phyloP scores from a whole-genome alignment of 352 stramenopile species.

The Lagenidium giganteum region DNA sequence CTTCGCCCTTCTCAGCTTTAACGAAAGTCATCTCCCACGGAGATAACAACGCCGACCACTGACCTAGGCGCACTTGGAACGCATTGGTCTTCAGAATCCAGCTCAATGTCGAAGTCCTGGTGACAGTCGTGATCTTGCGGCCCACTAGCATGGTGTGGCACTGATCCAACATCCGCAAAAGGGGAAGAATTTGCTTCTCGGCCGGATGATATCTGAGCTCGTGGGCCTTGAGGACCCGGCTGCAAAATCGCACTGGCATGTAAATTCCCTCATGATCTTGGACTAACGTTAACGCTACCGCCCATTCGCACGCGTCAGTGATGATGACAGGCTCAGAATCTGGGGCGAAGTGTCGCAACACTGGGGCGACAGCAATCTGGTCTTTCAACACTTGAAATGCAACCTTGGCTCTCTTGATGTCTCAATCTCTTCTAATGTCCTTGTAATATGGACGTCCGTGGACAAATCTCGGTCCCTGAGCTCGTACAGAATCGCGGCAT shows the following conservation, averaged over 20 bases:
- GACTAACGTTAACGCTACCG: slow-evolving; percentile 14
- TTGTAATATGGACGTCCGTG: no score
- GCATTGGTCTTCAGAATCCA: slow-evolving; percentile 10
- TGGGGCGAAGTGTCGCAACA: slow-evolving; percentile 12
- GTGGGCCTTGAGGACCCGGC: slow-evolving; percentile 8
- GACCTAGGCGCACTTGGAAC: slow-evolving; percentile 1
- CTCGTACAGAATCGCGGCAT: slow-evolving; percentile 10
- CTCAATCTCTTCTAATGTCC: slow-evolving; percentile 1
- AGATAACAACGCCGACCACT: slow-evolving; percentile 9
- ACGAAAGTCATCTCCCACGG: neutral
- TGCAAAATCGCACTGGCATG: slow-evolving; percentile 15
- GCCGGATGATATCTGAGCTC: slow-evolving; percentile 12
- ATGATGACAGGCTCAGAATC: slow-evolving; percentile 16
- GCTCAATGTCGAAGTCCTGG: slow-evolving; percentile 3
- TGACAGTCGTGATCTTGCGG: slow-evolving; percentile 3
- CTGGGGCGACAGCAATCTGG: slow-evolving; percentile 8
- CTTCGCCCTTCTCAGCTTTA: slow-evolving; percentile 1
- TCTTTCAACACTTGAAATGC: slow-evolving; percentile 23
- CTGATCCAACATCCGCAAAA: slow-evolving; percentile 2
- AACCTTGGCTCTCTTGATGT: slow-evolving; percentile 10
- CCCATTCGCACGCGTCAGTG: slow-evolving; percentile 16
- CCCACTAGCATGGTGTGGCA: slow-evolving; percentile 8
- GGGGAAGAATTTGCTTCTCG: slow-evolving; percentile 13
- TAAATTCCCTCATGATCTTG: slow-evolving; percentile 22
- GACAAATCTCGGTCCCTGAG: slow-evolving; percentile 9